Conservation (phyloP, 2,329 filamentous ascomycete genomes). For the Fusarium duplospermum region DNA sequence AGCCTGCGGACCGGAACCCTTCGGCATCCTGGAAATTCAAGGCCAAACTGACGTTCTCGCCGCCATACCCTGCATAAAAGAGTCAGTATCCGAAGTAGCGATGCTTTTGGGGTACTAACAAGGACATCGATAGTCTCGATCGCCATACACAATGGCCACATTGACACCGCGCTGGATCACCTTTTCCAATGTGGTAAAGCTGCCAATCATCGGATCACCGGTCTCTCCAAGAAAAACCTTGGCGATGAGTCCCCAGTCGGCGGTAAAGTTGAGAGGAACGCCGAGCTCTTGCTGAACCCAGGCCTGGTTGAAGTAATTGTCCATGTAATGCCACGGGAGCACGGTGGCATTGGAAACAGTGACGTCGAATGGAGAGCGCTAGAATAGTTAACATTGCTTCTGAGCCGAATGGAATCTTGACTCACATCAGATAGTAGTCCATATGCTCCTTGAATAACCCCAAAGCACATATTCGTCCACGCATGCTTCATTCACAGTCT, state of each 20-base stretch:
- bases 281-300: conserved; percentile 69
- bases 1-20: conserved; percentile 73
- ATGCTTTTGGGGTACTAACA: conserved; percentile 54
- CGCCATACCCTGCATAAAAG: conserved; percentile 58
- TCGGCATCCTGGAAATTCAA: conserved; percentile 65
- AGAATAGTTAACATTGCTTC: conserved; percentile 33
- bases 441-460: conserved; percentile 19
- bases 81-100: neutral
- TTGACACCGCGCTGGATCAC: conserved; percentile 71
- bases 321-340: conserved; percentile 69
- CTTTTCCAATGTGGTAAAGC: conserved; percentile 59
- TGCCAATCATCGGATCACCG: conserved; percentile 62
- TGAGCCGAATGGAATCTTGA: rapidly evolving
- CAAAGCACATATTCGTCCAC: conserved; percentile 48
- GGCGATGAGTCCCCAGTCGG: conserved; percentile 51
- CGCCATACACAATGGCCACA: conserved; percentile 76
- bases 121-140: conserved; percentile 69
- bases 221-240: conserved; percentile 68
- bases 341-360: conserved; percentile 65
- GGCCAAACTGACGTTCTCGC: conserved; percentile 69
- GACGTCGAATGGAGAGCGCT: conserved; percentile 71
- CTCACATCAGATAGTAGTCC: conserved; percentile 3
- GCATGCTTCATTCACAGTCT: conserved; percentile 58
- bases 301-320: conserved; percentile 71
- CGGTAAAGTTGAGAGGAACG: conserved; percentile 68